Conservation (phyloP, 768 basidiomycete genomes). For the Tylopilus balloui region DNA sequence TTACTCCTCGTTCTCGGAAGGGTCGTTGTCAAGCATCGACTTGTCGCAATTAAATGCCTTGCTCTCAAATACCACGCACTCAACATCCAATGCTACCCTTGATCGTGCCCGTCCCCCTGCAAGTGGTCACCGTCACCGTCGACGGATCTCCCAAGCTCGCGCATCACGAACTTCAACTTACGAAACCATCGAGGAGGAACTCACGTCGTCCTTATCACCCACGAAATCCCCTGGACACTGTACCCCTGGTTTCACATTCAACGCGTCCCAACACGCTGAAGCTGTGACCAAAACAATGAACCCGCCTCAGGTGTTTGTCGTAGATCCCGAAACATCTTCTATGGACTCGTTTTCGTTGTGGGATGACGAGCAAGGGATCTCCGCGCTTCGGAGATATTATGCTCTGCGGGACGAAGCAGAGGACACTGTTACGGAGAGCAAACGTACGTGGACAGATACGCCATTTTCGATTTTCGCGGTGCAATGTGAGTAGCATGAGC, state of each 20-base stretch:
- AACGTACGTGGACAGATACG: conserved; percentile 62
- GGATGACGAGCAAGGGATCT: conserved; percentile 68
- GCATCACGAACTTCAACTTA: conserved; percentile 67
- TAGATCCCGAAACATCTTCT: conserved; percentile 52
- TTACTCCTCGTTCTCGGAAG: conserved; percentile 60
- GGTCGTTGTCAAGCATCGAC: conserved; percentile 77
- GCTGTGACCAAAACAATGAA: conserved; percentile 24
- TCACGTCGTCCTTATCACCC: conserved; percentile 31
- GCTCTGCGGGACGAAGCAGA: conserved; percentile 67
- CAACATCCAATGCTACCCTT: conserved; percentile 41
- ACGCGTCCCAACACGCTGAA: conserved; percentile 21
- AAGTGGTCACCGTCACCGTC: conserved; percentile 65
- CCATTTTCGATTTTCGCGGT: conserved; percentile 68
- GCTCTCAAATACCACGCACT: conserved; percentile 53
- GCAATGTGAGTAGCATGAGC: conserved; percentile 52
- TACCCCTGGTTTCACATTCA: conserved; percentile 24
- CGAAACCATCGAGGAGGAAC: conserved; percentile 77
- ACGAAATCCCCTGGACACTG: conserved; percentile 25
- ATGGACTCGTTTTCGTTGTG: conserved; percentile 45
- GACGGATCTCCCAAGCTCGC: conserved; percentile 61
- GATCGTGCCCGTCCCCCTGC: conserved; percentile 39
- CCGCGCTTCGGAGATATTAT: conserved; percentile 61
- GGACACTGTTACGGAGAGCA: conserved; percentile 61
- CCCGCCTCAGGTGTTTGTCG: conserved; percentile 46
- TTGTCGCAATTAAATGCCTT: conserved; percentile 53